phyloP scores from a whole-genome alignment of 1,284 basidiomycete genomes.

The Pholiota adiposa region DNA sequence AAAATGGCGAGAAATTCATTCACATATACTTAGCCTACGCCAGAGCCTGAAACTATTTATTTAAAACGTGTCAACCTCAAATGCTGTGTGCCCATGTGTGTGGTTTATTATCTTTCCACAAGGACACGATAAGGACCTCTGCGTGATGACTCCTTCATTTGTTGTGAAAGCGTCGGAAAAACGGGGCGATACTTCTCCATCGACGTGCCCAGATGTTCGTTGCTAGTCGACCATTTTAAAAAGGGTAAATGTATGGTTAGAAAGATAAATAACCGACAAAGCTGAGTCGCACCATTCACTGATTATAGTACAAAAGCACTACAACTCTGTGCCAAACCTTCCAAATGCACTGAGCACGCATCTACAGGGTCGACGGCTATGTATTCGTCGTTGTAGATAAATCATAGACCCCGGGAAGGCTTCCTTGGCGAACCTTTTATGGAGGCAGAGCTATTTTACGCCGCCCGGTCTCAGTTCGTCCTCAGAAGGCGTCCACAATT shows the following conservation, averaged over 20 bases:
- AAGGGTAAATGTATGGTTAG: neutral
- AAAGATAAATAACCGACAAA: neutral
- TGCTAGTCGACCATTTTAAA: neutral
- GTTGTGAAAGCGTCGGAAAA: neutral
- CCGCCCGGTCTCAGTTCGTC: neutral
- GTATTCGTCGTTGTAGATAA: neutral
- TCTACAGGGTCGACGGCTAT: constrained; percentile 18
- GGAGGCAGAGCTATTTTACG: neutral
- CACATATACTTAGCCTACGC: neutral
- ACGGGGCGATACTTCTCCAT: neutral
- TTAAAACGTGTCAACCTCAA: neutral
- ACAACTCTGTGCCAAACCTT: constrained; percentile 1
- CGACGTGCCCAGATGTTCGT: neutral
- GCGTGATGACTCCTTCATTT: neutral
- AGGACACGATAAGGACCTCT: neutral
- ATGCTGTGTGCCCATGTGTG: neutral
- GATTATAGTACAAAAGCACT: neutral
- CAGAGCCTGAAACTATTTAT: neutral
- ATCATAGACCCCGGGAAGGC: neutral
- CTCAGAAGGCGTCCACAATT: neutral
- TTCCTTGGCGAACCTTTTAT: constrained; percentile 6
- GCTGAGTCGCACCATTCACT: neutral
- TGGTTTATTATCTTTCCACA: neutral
- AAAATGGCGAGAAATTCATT: neutral
- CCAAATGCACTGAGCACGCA: neutral